These are phyloP conservation scores for Rhodotorula sp. DNA, from an alignment of 1,284 basidiomycete genomes.

Conservation along the genomic window DNA sequence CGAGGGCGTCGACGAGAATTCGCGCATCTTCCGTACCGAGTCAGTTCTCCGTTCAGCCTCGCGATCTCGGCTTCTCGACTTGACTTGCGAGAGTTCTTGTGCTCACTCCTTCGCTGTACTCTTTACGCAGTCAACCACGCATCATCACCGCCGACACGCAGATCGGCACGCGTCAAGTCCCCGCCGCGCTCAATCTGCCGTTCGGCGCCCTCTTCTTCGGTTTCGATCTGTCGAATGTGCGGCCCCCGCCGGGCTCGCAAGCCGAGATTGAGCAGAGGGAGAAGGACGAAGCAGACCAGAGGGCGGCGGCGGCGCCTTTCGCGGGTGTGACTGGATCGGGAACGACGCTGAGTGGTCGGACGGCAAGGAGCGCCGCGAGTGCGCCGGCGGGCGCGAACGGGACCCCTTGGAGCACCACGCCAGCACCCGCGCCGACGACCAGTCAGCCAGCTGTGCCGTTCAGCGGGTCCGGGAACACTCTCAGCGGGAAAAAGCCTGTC, in stretches of 20 bases:
- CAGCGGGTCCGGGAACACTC: constrained; percentile 32
- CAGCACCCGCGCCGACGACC: neutral
- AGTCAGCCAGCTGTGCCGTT: constrained; percentile 23
- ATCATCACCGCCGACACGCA: constrained; percentile 78
- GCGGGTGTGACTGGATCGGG: constrained; percentile 14
- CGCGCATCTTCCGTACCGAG: constrained; percentile 86
- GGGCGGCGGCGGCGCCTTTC: constrained; percentile 16
- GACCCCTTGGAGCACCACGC: constrained; percentile 5
- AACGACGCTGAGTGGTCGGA: constrained; percentile 22
- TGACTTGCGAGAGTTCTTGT: neutral
- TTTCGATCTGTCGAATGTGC: constrained; percentile 53
- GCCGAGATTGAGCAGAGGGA: constrained; percentile 22
- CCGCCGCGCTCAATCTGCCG: constrained; percentile 84
- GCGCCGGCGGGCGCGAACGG: neutral
- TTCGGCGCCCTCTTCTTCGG: constrained; percentile 94
- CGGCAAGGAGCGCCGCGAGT: constrained; percentile 9
- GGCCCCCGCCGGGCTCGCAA: constrained; percentile 34
- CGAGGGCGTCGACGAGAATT: constrained; percentile 73
- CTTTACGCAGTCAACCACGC: constrained; percentile 64
- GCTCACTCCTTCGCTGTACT: neutral
- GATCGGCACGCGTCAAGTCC: constrained; percentile 74
- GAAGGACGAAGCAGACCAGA: neutral
- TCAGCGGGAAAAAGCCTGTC: constrained; percentile 34
- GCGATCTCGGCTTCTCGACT: neutral
- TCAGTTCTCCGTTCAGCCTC: constrained; percentile 54